Conservation (phyloP, 768 basidiomycete species). For the Lanmaoa pseudosensibilis region DNA sequence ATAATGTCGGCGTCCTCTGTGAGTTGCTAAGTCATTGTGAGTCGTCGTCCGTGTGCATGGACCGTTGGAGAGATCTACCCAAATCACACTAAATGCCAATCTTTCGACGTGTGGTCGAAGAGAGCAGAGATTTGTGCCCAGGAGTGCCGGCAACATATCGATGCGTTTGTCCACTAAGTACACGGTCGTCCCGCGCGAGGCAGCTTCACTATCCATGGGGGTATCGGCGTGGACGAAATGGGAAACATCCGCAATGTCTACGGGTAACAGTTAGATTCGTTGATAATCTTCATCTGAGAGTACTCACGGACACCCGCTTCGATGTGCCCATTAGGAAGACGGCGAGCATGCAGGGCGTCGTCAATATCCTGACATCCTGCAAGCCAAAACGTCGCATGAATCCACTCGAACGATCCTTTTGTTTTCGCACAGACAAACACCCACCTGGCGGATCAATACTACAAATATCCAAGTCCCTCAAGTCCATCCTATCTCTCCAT, state of each 20-base stretch:
- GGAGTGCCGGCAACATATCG: conserved; percentile 92
- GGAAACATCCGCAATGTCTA: conserved; percentile 98
- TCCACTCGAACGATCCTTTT: conserved; percentile 3
- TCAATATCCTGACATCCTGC: conserved; percentile 97
- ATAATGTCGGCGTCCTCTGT: conserved; percentile 87
- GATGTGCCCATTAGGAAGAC: conserved; percentile 87
- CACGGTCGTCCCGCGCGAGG: conserved; percentile 94
- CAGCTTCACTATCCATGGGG: conserved; percentile 95
- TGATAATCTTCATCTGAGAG: background rate
- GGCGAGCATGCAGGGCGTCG: conserved; percentile 90
- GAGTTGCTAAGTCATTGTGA: conserved; percentile 63
- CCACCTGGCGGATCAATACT: conserved; percentile 95
- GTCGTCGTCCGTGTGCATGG: background rate
- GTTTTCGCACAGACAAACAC: conserved; percentile 7
- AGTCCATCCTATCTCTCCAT: conserved; percentile 87
- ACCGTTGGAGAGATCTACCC: conserved; percentile 53
- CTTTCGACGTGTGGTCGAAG: conserved; percentile 90
- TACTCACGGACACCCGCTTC: conserved; percentile 97
- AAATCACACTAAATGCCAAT: conserved; percentile 92
- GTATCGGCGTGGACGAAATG: conserved; percentile 93
- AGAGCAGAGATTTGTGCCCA: conserved; percentile 96
- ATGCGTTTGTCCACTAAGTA: conserved; percentile 98
- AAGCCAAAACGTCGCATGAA: background rate
- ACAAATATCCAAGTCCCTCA: conserved; percentile 83
- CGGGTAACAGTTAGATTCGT: background rate